Conservation (phyloP, 2,329 filamentous ascomycete genomes). For the Coniochaeta pulveracea region DNA sequence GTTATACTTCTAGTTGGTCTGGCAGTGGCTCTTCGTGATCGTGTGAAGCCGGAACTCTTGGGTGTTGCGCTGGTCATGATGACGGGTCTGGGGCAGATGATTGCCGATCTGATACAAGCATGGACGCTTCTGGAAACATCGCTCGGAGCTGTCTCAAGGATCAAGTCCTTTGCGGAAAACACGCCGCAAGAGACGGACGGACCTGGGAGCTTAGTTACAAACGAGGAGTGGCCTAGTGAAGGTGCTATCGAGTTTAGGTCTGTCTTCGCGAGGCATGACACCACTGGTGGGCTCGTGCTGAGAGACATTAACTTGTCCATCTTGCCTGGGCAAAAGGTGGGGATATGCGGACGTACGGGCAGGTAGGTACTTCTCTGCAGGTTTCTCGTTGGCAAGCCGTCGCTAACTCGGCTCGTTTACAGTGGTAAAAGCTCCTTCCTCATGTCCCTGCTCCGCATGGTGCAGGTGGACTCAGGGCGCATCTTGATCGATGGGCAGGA, state of each 20-base stretch:
- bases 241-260: not conserved
- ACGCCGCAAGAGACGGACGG: conserved; percentile 7
- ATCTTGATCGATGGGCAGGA: no score
- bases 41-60: conserved; percentile 10
- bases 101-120: conserved; percentile 5
- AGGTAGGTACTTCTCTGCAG: no score
- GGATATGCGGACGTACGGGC: not conserved
- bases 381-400: no score
- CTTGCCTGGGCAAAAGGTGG: not conserved
- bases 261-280: not conserved
- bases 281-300: not conserved
- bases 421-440: no score
- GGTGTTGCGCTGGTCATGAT: conserved; percentile 11
- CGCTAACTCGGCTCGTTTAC: no score
- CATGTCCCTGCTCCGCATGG: no score
- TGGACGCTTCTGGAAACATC: conserved; percentile 9
- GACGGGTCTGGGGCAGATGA: conserved; percentile 3
- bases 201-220: no score
- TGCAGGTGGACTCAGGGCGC: no score
- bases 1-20: conserved; percentile 35
- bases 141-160: conserved; percentile 6
- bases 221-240: conserved; percentile 8
- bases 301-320: not conserved
- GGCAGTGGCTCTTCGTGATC: conserved; percentile 27
- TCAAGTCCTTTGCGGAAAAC: conserved; percentile 4